These are phyloP conservation scores for Monilinia polystroma DNA, from an alignment of 2,329 filamentous ascomycete genomes.

Conservation along the genomic window DNA sequence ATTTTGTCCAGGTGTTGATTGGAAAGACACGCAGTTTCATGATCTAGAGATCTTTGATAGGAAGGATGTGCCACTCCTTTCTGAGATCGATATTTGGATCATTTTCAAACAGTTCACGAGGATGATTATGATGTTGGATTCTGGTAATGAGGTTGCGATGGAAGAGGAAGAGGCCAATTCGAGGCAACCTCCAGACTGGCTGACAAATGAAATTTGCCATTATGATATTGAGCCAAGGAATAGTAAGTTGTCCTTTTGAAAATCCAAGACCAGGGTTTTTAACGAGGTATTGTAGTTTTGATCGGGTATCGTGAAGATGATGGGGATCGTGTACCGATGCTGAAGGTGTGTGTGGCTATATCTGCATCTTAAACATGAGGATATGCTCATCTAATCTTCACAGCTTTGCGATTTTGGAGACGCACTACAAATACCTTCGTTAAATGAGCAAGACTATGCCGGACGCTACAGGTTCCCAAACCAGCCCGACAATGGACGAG, in stretches of 20 bases:
- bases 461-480: conserved; percentile 6
- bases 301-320: background rate
- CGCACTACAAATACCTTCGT: background rate
- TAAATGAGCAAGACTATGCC: background rate
- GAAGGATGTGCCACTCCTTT: accelerated
- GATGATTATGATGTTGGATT: conserved; percentile 12
- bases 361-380: background rate
- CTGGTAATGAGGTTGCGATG: background rate
- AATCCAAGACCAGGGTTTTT: background rate
- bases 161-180: accelerated
- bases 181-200: background rate
- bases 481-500: background rate
- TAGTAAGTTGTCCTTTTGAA: background rate
- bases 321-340: background rate
- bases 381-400: background rate
- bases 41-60: background rate
- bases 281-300: conserved; percentile 1
- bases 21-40: background rate
- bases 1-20: conserved; percentile 6
- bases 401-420: conserved; percentile 20
- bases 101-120: conserved; percentile 14
- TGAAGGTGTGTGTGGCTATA: conserved; percentile 9
- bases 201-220: conserved; percentile 4
- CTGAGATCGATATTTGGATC: conserved; percentile 10
- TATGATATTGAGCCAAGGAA: conserved; percentile 12